Conservation (phyloP, 2,329 filamentous ascomycete genomes). For the Microdochium trichocladiopsis region DNA sequence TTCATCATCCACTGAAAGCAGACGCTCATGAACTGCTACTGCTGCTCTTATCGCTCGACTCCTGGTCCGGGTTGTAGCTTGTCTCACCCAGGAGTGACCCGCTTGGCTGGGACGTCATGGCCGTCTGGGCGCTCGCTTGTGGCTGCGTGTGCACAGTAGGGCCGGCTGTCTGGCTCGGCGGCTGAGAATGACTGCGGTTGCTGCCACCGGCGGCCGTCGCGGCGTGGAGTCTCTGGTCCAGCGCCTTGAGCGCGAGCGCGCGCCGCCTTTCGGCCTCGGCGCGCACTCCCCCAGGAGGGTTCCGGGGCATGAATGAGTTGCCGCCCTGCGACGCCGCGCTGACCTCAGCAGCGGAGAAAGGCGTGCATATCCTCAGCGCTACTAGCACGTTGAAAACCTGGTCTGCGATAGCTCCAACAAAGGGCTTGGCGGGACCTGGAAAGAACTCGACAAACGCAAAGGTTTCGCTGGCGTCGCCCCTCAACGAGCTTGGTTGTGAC, state of each 20-base stretch:
- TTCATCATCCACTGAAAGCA: background rate
- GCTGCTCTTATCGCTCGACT: slow-evolving; percentile 25
- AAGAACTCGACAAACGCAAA: slow-evolving; percentile 97
- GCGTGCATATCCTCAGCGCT: slow-evolving; percentile 69
- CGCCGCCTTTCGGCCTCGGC: slow-evolving; percentile 89
- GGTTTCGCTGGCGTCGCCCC: slow-evolving; percentile 90
- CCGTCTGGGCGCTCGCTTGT: slow-evolving; percentile 46
- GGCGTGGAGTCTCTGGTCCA: slow-evolving; percentile 89
- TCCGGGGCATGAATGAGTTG: slow-evolving; percentile 47
- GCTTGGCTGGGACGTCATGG: slow-evolving; percentile 45
- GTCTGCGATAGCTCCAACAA: slow-evolving; percentile 67
- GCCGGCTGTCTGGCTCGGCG: slow-evolving; percentile 39
- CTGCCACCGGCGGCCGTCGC: slow-evolving; percentile 51
- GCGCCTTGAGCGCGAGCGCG: slow-evolving; percentile 79
- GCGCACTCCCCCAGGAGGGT: slow-evolving; percentile 61
- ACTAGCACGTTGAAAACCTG: slow-evolving; percentile 70
- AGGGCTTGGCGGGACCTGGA: slow-evolving; percentile 73
- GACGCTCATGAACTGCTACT: background rate
- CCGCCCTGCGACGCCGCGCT: slow-evolving; percentile 59
- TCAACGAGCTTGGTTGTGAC: slow-evolving; percentile 55
- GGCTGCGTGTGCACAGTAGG: slow-evolving; percentile 52
- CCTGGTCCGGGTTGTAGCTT: slow-evolving; percentile 60
- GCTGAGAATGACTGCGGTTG: slow-evolving; percentile 26
- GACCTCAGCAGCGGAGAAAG: slow-evolving; percentile 77
- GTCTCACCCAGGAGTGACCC: slow-evolving; percentile 60